Evolutionary conservation across 2,329 filamentous ascomycete species (phyloP).

Genomic region (Tetracladium maxilliforme): DNA sequence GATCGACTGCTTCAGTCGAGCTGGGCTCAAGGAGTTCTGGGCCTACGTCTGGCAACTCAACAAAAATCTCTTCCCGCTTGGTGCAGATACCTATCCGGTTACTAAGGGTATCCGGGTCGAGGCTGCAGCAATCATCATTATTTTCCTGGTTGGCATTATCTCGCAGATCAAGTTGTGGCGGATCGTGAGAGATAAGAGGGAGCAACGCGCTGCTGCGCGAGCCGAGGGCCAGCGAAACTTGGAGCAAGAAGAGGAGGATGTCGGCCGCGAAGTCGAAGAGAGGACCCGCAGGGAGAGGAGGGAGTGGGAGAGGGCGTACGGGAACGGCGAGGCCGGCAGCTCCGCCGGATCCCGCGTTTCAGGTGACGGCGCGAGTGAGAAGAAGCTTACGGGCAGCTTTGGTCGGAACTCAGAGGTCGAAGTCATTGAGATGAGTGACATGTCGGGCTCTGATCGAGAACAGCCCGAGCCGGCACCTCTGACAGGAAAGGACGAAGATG

Average conservation of each 20-base stretch:
- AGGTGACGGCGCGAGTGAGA: constrained; percentile 30
- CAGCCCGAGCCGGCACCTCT: constrained; percentile 5
- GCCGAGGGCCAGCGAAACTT: constrained; percentile 36
- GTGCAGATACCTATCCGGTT: constrained; percentile 65
- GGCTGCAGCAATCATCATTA: constrained; percentile 60
- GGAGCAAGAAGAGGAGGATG: constrained; percentile 51
- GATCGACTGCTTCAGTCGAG: constrained; percentile 78
- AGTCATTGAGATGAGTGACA: constrained; percentile 39
- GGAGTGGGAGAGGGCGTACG: constrained; percentile 69
- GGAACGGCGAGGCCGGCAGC: constrained; percentile 31
- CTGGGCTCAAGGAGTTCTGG: constrained; percentile 96
- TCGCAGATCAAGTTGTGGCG: constrained; percentile 83
- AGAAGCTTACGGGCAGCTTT: constrained; percentile 14
- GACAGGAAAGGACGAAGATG: constrained; percentile 9
- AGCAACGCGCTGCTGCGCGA: constrained; percentile 32
- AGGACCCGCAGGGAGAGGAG: constrained; percentile 44
- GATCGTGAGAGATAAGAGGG: constrained; percentile 50
- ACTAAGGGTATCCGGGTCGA: constrained; percentile 81
- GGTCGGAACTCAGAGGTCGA: constrained; percentile 22
- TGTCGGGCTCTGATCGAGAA: constrained; percentile 13
- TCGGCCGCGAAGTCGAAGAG: constrained; percentile 52
- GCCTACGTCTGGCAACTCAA: constrained; percentile 82
- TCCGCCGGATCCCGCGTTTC: constrained; percentile 13
- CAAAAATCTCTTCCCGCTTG: constrained; percentile 61
- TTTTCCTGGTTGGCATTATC: constrained; percentile 61